Conservation (phyloP, 768 basidiomycete genomes). For the Trametes elegans region DNA sequence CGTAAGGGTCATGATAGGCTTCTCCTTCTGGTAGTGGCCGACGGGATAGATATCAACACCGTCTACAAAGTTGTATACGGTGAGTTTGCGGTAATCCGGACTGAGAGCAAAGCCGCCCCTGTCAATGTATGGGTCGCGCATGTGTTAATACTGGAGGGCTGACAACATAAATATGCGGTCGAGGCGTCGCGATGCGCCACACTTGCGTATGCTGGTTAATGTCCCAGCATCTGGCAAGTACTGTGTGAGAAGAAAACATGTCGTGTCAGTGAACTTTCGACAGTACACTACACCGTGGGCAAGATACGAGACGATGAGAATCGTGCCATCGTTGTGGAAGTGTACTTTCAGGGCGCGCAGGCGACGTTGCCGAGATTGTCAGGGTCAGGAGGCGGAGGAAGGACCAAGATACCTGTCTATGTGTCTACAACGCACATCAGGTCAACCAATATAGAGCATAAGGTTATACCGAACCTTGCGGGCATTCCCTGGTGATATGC, state of each 20-base stretch:
- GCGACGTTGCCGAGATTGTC: not conserved
- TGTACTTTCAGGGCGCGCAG: not conserved
- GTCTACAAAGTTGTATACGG: not conserved
- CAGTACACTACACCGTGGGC: not conserved
- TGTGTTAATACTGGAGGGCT: too few relatives aligned
- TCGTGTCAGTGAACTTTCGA: not conserved
- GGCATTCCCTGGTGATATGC: not conserved
- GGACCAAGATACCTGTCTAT: not conserved
- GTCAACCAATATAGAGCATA: not conserved
- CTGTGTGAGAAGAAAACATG: not conserved
- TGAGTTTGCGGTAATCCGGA: not conserved
- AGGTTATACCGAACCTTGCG: not conserved
- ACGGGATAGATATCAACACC: not conserved
- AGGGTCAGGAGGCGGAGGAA: not conserved
- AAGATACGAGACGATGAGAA: not conserved
- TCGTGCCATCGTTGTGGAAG: not conserved
- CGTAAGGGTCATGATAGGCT: not conserved
- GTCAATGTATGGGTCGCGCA: not conserved
- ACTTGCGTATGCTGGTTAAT: not conserved
- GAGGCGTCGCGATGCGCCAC: not conserved
- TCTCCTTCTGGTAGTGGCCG: not conserved
- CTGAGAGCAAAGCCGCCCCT: not conserved
- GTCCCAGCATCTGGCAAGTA: not conserved
- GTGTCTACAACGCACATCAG: not conserved
- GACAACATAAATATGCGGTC: not conserved